A percentile compares a stretch with the other conserved stretches of the same genome.
Conservation (phyloP, 345 rosid genomes). For the Zanthoxylum bungeanum region DNA sequence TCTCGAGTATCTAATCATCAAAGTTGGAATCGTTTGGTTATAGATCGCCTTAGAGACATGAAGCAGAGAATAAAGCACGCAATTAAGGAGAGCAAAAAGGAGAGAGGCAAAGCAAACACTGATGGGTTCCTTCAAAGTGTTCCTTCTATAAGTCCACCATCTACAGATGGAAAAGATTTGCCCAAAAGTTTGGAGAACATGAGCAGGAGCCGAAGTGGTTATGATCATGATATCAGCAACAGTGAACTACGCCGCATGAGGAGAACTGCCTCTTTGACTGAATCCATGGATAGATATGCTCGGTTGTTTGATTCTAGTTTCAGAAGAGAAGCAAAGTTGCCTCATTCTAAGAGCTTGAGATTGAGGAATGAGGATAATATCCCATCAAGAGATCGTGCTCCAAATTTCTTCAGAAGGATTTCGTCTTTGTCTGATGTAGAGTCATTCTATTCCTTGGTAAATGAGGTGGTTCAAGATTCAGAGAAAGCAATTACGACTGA, state of each 20-base stretch:
- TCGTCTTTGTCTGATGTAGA: constrained; percentile 81
- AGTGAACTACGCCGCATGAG: constrained; percentile 11
- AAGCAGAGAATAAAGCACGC: constrained; percentile 58
- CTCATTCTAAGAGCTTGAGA: constrained; percentile 60
- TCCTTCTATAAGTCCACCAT: constrained; percentile 11
- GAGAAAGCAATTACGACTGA: constrained; percentile 20
- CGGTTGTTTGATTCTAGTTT: constrained; percentile 45
- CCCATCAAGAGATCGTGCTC: constrained; percentile 20
- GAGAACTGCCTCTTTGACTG: constrained; percentile 49
- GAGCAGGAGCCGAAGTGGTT: constrained; percentile 12
- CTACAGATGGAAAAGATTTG: constrained; percentile 19
- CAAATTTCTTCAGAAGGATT: constrained; percentile 58
- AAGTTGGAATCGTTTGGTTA: constrained; percentile 47
- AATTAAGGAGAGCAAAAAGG: constrained; percentile 43
- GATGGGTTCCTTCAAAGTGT: constrained; percentile 6
- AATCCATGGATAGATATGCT: constrained; percentile 53
- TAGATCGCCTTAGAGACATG: constrained; percentile 45
- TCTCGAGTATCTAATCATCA: constrained; percentile 30
- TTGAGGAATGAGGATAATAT: constrained; percentile 45
- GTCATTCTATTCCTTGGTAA: constrained; percentile 46
- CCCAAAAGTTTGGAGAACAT: constrained; percentile 1
- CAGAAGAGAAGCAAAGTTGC: constrained; percentile 33
- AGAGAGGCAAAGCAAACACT: constrained; percentile 4
- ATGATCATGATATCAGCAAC: constrained; percentile 18
- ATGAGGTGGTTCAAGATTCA: constrained; percentile 38